Conservation (phyloP, 2,329 filamentous ascomycete species). For the Aspergillus clavatus region DNA sequence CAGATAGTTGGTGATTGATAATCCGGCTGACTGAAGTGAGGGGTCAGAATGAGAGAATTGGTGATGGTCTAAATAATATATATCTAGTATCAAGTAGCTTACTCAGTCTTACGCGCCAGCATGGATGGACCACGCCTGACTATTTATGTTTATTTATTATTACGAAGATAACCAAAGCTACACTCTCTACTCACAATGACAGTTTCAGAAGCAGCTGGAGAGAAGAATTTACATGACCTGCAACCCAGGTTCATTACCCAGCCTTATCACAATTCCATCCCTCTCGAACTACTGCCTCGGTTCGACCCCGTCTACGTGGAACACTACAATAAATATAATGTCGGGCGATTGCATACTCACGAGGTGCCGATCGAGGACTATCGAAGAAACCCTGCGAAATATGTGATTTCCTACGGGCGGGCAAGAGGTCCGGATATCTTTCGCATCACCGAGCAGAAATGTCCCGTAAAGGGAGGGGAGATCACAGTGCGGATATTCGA, state of each 20-base stretch:
- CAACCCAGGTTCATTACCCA: conserved; percentile 23
- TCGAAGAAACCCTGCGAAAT: conserved; percentile 37
- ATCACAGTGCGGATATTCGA: conserved; percentile 41
- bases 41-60: background rate
- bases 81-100: too few relatives aligned
- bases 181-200: too few relatives aligned
- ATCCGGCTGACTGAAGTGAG: background rate
- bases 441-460: conserved; percentile 38
- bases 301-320: conserved; percentile 41
- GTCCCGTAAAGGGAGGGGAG: conserved; percentile 36
- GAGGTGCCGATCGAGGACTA: conserved; percentile 40
- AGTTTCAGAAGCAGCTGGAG: conserved; percentile 5
- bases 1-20: background rate
- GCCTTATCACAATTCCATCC: conserved; percentile 42
- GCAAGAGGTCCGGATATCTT: conserved; percentile 33
- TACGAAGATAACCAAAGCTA: background rate
- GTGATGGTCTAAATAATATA: too few relatives aligned
- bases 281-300: conserved; percentile 30
- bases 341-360: conserved; percentile 39
- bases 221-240: conserved; percentile 24
- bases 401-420: conserved; percentile 37
- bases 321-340: conserved; percentile 42
- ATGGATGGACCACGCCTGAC: too few relatives aligned
- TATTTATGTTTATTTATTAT: background rate
- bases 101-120: too few relatives aligned